phyloP scores from a whole-genome alignment of 2,329 filamentous ascomycete genomes.

The Colletotrichum acutatum region DNA sequence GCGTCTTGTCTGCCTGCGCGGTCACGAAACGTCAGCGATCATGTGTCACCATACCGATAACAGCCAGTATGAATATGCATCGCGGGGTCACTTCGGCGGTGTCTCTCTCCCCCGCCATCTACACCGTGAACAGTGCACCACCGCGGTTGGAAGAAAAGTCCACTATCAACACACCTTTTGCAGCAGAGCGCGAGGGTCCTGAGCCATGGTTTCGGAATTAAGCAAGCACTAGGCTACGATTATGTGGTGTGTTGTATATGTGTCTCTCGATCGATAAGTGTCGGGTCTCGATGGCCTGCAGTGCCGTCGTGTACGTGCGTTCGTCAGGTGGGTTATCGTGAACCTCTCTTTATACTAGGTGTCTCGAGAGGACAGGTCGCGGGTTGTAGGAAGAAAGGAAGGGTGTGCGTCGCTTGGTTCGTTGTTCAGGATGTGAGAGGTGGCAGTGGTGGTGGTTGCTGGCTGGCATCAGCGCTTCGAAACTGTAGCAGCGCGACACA shows the following conservation, averaged over 20 bases:
- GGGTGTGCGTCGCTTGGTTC: not conserved
- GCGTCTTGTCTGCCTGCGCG: slow-evolving; percentile 84
- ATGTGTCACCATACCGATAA: not conserved
- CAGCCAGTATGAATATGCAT: not conserved
- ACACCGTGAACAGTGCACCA: no score
- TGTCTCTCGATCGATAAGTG: not conserved
- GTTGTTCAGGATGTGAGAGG: not conserved
- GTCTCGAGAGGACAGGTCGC: slow-evolving; percentile 4
- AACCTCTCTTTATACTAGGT: not conserved
- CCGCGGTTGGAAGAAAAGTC: not conserved
- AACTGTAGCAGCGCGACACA: slow-evolving; percentile 22
- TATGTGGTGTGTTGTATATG: not conserved
- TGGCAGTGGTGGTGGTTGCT: not conserved
- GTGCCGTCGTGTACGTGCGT: not conserved
- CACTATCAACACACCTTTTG: slow-evolving; percentile 71
- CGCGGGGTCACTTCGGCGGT: no score
- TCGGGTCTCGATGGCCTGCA: not conserved
- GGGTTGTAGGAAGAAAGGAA: not conserved
- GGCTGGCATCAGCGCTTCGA: slow-evolving; percentile 18
- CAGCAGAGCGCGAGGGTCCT: slow-evolving; percentile 81
- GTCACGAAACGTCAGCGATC: slow-evolving; percentile 3
- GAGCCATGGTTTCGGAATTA: slow-evolving; percentile 65
- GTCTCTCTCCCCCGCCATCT: no score
- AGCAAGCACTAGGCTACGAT: not conserved
- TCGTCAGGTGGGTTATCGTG: not conserved